Evolutionary conservation across 345 rosid species (phyloP).

Genomic region (Cardiospermum halicacabum): DNA sequence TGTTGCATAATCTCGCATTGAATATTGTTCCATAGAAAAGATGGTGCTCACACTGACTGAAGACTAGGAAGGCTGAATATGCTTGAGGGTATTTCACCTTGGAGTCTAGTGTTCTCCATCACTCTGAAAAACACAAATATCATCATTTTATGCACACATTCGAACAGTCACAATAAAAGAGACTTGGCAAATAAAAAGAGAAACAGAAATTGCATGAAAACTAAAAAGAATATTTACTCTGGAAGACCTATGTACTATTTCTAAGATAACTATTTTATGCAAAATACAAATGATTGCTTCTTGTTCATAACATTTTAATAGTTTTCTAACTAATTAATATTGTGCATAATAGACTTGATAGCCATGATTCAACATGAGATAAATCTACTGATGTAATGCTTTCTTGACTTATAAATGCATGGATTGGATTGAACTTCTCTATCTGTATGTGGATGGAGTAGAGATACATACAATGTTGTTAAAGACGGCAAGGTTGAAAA

Average conservation of each 20-base stretch:
- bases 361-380: neutral
- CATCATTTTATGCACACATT: too few species aligned
- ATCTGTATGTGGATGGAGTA: neutral
- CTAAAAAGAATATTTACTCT: too few species aligned
- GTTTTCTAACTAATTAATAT: neutral
- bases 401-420: neutral
- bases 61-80: conserved; percentile 48
- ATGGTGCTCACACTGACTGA: conserved; percentile 60
- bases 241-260: neutral
- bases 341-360: neutral
- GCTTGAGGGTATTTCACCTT: conserved; percentile 43
- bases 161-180: too few species aligned
- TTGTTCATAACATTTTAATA: neutral
- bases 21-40: neutral
- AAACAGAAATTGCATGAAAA: too few species aligned
- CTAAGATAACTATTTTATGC: too few species aligned
- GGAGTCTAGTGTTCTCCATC: conserved; percentile 48
- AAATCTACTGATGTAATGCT: neutral
- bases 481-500: conserved; percentile 35
- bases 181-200: neutral
- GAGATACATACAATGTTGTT: conserved; percentile 63
- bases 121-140: conserved; percentile 21
- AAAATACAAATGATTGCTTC: too few species aligned
- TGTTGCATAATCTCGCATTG: neutral
- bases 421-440: neutral